Percentiles rank a stretch among this genome's conserved stretches.
Evolutionary conservation across 306 rosid species (phyloP).

Genomic region (Vigna angularis): DNA sequence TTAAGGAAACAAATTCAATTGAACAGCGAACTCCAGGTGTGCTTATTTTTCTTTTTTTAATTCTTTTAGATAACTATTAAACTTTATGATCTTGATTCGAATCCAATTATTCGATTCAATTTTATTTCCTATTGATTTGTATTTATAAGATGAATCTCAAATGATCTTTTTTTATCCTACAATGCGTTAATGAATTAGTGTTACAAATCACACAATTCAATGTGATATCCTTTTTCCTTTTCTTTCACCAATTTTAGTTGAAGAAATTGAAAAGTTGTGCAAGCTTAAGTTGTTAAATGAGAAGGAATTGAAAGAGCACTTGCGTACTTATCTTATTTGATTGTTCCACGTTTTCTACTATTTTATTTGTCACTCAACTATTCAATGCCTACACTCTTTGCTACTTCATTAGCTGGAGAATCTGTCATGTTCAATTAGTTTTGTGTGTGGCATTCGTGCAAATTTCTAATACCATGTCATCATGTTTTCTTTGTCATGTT

Average conservation of each 20-base stretch:
- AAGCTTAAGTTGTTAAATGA: background rate
- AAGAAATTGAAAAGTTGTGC: background rate
- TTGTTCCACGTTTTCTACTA: background rate
- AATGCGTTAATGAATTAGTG: background rate
- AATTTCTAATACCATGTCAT: background rate
- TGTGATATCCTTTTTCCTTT: background rate
- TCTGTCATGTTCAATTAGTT: background rate
- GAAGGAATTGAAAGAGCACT: background rate
- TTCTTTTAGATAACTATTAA: background rate
- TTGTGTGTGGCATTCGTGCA: background rate
- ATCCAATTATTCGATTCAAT: background rate
- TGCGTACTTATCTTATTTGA: background rate
- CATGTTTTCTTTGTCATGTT: conserved; percentile 16
- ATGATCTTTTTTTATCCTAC: background rate
- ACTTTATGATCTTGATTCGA: background rate
- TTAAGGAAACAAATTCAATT: conserved; percentile 66
- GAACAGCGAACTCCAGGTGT: conserved; percentile 70
- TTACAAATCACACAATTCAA: background rate
- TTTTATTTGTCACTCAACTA: background rate
- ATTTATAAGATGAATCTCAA: background rate
- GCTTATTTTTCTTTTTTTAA: background rate
- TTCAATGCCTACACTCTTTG: background rate
- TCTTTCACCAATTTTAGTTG: background rate
- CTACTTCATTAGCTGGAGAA: background rate
- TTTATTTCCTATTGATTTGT: background rate